Percentiles rank a stretch among this genome's conserved stretches.
phyloP scores from a whole-genome alignment of 2,329 filamentous ascomycete genomes.

The Neopestalotiopsis sp. region DNA sequence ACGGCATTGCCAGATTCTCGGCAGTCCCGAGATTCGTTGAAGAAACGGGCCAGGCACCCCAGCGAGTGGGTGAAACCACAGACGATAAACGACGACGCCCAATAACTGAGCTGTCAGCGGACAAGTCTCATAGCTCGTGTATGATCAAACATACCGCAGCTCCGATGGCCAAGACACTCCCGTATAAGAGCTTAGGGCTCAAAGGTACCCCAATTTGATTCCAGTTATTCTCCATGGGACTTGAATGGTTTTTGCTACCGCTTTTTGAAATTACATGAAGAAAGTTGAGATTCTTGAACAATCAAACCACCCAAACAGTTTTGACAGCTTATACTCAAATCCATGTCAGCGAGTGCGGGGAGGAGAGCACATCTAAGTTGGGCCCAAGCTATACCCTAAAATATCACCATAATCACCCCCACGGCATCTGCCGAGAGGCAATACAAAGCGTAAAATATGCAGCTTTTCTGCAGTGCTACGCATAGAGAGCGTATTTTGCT shows the following conservation, averaged over 20 bases:
- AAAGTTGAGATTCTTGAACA: background rate
- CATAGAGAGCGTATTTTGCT: background rate
- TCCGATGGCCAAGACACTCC: background rate
- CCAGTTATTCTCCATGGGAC: background rate
- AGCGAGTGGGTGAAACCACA: slow-evolving; percentile 16
- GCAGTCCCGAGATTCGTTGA: slow-evolving; percentile 14
- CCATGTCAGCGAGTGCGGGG: background rate
- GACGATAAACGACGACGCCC: slow-evolving; percentile 2
- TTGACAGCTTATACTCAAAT: background rate
- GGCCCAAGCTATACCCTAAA: background rate
- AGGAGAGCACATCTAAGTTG: background rate
- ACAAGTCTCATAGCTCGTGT: background rate
- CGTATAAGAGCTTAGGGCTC: background rate
- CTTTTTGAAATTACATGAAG: background rate
- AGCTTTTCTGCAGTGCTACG: background rate
- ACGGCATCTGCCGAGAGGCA: slow-evolving; percentile 9
- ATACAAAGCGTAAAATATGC: background rate
- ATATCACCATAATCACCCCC: background rate
- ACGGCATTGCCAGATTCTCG: slow-evolving; percentile 15
- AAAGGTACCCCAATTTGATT: background rate
- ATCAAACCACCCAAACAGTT: no score
- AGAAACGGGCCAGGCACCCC: slow-evolving; percentile 11
- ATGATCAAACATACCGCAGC: background rate
- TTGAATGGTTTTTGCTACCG: background rate
- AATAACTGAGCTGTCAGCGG: background rate